These are phyloP conservation scores for Ogataea parapolymorpha DNA, from an alignment of 805 yeast species.

Conservation along the genomic window DNA sequence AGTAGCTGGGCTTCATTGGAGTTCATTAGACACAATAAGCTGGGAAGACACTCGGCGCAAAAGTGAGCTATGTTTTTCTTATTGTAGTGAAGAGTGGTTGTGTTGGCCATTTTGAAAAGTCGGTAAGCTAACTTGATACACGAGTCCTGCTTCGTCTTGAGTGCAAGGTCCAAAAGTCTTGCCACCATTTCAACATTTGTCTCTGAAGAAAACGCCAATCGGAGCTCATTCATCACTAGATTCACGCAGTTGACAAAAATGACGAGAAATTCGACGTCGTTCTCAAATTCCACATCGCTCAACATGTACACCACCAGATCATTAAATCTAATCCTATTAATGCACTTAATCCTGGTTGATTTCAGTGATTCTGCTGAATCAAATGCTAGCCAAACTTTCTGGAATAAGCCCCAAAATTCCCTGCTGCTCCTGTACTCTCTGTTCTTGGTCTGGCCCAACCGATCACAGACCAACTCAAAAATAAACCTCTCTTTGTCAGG, in stretches of 20 bases:
- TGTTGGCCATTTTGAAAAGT: slow-evolving; percentile 25
- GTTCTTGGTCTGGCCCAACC: slow-evolving; percentile 50
- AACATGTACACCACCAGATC: slow-evolving; percentile 34
- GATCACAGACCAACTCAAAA: slow-evolving; percentile 56
- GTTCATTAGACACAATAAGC: slow-evolving; percentile 14
- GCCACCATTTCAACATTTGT: slow-evolving; percentile 25
- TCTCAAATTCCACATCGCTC: slow-evolving; percentile 14
- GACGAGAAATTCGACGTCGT: slow-evolving; percentile 23
- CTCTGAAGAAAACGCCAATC: slow-evolving; percentile 23
- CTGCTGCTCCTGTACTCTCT: slow-evolving; percentile 40
- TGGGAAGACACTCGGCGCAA: slow-evolving; percentile 25
- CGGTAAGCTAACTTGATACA: slow-evolving; percentile 7
- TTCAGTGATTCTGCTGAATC: slow-evolving; percentile 19
- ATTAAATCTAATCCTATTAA: slow-evolving; percentile 41
- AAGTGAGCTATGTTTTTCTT: slow-evolving; percentile 28
- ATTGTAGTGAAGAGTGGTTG: slow-evolving; percentile 21
- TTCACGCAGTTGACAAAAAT: slow-evolving; percentile 15
- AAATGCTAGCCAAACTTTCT: slow-evolving; percentile 29
- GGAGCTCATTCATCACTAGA: slow-evolving; percentile 14
- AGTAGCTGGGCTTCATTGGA: slow-evolving; percentile 1
- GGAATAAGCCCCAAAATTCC: slow-evolving; percentile 50
- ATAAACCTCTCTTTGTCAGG: slow-evolving; percentile 56
- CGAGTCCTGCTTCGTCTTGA: background rate
- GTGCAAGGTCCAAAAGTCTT: slow-evolving; percentile 8
- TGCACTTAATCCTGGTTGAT: slow-evolving; percentile 36